phyloP scores from a whole-genome alignment of 371 early-diverging fungal genomes.

The Rhizopus sp. region DNA sequence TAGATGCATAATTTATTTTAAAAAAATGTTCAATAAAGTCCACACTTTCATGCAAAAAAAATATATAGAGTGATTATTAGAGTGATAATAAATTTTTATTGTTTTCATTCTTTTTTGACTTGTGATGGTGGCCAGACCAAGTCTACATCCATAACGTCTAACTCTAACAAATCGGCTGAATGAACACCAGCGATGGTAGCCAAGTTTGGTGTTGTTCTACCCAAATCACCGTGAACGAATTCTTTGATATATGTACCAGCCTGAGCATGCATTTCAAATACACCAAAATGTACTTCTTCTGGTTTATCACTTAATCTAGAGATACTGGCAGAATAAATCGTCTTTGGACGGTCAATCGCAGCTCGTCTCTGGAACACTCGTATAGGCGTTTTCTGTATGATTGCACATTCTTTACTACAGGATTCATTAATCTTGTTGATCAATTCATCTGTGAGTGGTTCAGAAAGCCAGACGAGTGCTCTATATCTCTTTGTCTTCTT shows the following conservation, averaged over 20 bases:
- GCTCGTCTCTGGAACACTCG: conserved; percentile 88
- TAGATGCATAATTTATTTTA: too few species aligned
- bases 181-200: conserved; percentile 61
- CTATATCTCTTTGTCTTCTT: conserved; percentile 84
- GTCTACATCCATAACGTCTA: conserved; percentile 86
- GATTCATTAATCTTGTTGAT: conserved; percentile 53
- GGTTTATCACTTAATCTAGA: conserved; percentile 22
- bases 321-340: conserved; percentile 56
- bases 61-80: too few species aligned
- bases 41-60: too few species aligned
- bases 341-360: conserved; percentile 73
- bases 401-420: conserved; percentile 50
- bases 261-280: conserved; percentile 74
- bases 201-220: conserved; percentile 88
- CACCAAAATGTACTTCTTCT: conserved; percentile 49
- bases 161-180: conserved; percentile 79
- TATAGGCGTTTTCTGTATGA: conserved; percentile 93
- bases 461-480: conserved; percentile 74
- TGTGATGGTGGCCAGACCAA: conserved; percentile 67
- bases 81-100: conserved; percentile 16
- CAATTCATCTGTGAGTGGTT: conserved; percentile 53
- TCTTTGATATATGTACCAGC: conserved; percentile 99
- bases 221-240: conserved; percentile 96
- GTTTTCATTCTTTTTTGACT: conserved; percentile 7
- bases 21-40: too few species aligned